Percentiles rank a stretch among this genome's conserved stretches.
Conservation (phyloP, 345 rosid genomes). For the Aurinia saxatilis region DNA sequence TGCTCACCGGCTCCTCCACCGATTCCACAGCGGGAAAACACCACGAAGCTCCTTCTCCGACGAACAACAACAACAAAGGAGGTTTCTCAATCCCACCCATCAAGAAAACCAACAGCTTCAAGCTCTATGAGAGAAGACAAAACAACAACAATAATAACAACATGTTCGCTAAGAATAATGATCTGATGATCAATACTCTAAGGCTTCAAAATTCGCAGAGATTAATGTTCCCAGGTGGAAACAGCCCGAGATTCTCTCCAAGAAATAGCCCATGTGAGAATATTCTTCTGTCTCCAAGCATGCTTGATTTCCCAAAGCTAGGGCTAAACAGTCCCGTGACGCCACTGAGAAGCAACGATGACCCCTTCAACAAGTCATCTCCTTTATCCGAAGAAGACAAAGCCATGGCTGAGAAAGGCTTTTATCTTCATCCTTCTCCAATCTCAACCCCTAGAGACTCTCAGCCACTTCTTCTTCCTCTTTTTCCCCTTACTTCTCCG, state of each 20-base stretch:
- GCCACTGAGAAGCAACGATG: constrained; percentile 42
- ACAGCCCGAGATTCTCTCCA: constrained; percentile 46
- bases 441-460: constrained; percentile 75
- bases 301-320: constrained; percentile 87
- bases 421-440: constrained; percentile 91
- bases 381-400: constrained; percentile 73
- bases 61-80: constrained; percentile 19
- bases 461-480: constrained; percentile 85
- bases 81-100: constrained; percentile 61
- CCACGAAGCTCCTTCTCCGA: constrained; percentile 34
- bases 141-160: constrained; percentile 31
- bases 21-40: constrained; percentile 52
- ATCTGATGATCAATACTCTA: constrained; percentile 84
- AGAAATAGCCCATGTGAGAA: constrained; percentile 41
- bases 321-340: constrained; percentile 88
- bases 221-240: constrained; percentile 21
- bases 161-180: constrained; percentile 48
- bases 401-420: constrained; percentile 89
- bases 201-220: constrained; percentile 31
- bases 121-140: constrained; percentile 90
- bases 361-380: constrained; percentile 43
- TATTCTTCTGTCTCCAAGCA: constrained; percentile 70
- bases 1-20: constrained; percentile 68
- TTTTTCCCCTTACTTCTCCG: constrained; percentile 88
- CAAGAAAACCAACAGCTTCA: constrained; percentile 48